Evolutionary conservation across 768 basidiomycete species (phyloP).

Genomic region (Pulveroboletus frians): DNA sequence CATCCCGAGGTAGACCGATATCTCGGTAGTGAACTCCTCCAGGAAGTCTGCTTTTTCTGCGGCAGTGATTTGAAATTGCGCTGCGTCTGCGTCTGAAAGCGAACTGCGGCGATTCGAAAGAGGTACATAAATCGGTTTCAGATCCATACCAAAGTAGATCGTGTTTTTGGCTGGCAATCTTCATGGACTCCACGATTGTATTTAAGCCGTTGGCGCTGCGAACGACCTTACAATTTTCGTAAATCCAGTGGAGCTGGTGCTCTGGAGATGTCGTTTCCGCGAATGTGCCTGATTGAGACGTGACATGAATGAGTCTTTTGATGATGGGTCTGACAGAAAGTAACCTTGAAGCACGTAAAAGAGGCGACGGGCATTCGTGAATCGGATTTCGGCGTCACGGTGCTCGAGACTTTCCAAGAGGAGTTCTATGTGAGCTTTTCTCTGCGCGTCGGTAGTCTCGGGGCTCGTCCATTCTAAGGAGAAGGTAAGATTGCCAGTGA

Average conservation of each 20-base stretch:
- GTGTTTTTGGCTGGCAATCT: constrained; percentile 84
- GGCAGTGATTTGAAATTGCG: constrained; percentile 62
- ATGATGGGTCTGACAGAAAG: neutral
- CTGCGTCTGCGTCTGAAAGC: constrained; percentile 69
- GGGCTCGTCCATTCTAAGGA: constrained; percentile 69
- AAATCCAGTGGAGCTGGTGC: constrained; percentile 93
- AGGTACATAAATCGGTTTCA: neutral
- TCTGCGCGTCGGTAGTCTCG: constrained; percentile 48
- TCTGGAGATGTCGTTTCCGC: constrained; percentile 88
- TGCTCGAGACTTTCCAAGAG: constrained; percentile 87
- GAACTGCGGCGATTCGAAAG: constrained; percentile 41
- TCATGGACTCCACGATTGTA: constrained; percentile 81
- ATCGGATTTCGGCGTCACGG: constrained; percentile 75
- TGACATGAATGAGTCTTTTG: constrained; percentile 8
- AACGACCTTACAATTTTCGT: constrained; percentile 87
- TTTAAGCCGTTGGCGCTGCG: constrained; percentile 78
- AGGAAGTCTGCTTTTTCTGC: constrained; percentile 73
- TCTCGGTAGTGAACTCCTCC: constrained; percentile 88
- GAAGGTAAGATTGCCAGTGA: neutral
- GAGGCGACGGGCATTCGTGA: constrained; percentile 79
- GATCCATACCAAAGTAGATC: constrained; percentile 65
- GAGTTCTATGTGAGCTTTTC: constrained; percentile 70
- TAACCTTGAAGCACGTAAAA: constrained; percentile 92
- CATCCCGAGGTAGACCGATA: constrained; percentile 92
- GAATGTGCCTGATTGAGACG: constrained; percentile 62